These are phyloP conservation scores for Boletus rufocinnamomeus DNA, from an alignment of 768 basidiomycete genomes.

Conservation along the genomic window DNA sequence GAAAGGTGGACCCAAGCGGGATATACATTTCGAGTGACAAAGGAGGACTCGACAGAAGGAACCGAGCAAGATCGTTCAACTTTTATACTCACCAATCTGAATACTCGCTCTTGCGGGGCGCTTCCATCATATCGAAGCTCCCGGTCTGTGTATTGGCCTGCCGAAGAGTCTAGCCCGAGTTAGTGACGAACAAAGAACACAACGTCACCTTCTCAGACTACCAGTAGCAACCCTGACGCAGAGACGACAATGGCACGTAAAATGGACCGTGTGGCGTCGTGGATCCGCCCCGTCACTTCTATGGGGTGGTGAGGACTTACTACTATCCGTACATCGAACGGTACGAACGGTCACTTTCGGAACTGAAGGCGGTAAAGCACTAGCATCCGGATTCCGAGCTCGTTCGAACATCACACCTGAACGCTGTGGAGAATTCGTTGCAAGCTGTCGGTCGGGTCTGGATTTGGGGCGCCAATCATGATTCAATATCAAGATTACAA, in stretches of 20 bases:
- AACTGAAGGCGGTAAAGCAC: too few relatives aligned
- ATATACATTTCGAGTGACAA: conserved; percentile 20
- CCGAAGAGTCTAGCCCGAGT: neutral
- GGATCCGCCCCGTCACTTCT: too few relatives aligned
- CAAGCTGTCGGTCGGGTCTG: neutral
- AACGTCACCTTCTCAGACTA: too few relatives aligned
- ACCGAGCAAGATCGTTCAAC: neutral
- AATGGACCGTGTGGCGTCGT: too few relatives aligned
- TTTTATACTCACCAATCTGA: neutral
- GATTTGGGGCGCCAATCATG: too few relatives aligned
- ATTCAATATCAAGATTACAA: too few relatives aligned
- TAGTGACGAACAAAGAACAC: neutral
- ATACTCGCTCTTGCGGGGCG: neutral
- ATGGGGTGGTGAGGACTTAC: too few relatives aligned
- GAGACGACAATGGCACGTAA: too few relatives aligned
- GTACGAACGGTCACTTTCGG: too few relatives aligned
- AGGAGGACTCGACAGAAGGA: neutral
- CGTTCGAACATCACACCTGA: neutral
- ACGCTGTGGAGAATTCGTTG: neutral
- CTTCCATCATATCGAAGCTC: neutral
- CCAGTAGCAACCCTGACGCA: too few relatives aligned
- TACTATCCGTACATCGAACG: too few relatives aligned
- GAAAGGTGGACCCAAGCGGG: conserved; percentile 7
- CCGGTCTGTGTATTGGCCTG: neutral
- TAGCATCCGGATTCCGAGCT: too few relatives aligned